A percentile compares a stretch with the other conserved stretches of the same genome.
These are phyloP conservation scores for Suhomyces sp. DNA, from an alignment of 805 yeast species.

Conservation along the genomic window DNA sequence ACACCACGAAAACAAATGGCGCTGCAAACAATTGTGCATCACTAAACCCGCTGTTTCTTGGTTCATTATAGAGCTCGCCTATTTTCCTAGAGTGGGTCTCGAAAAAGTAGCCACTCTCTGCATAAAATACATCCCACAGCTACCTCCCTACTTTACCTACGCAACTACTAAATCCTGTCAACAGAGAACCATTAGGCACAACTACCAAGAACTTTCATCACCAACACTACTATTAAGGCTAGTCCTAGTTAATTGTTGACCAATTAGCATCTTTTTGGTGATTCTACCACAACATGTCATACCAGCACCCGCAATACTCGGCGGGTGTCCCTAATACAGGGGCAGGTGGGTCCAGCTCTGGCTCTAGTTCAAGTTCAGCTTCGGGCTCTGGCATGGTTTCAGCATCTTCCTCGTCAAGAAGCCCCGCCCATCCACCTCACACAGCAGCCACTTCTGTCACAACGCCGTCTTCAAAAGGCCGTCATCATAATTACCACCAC, in stretches of 20 bases:
- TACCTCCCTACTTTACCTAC: no score
- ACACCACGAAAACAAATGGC: constrained; percentile 3
- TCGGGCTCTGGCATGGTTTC: not conserved
- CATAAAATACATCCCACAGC: no score
- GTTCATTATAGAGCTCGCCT: not conserved
- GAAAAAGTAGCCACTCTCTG: not conserved
- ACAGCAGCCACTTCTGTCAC: constrained; percentile 6
- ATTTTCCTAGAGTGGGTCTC: not conserved
- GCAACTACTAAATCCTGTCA: no score
- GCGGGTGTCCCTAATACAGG: not conserved
- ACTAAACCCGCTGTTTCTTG: not conserved
- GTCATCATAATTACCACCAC: not conserved
- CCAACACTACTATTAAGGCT: no score
- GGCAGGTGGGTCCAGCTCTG: not conserved
- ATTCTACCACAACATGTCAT: constrained; percentile 1
- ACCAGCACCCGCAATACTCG: constrained; percentile 2
- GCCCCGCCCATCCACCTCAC: constrained; percentile 1
- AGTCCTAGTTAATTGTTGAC: not conserved
- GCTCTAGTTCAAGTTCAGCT: not conserved
- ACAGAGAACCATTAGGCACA: no score
- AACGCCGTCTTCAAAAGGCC: constrained; percentile 6
- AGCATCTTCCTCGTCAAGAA: not conserved
- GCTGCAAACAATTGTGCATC: not conserved
- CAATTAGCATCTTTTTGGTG: not conserved
- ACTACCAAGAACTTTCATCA: not conserved